A percentile compares a stretch with the other conserved stretches of the same genome.
Conservation (phyloP, 1,284 basidiomycete species). For the Tilletia indica region DNA sequence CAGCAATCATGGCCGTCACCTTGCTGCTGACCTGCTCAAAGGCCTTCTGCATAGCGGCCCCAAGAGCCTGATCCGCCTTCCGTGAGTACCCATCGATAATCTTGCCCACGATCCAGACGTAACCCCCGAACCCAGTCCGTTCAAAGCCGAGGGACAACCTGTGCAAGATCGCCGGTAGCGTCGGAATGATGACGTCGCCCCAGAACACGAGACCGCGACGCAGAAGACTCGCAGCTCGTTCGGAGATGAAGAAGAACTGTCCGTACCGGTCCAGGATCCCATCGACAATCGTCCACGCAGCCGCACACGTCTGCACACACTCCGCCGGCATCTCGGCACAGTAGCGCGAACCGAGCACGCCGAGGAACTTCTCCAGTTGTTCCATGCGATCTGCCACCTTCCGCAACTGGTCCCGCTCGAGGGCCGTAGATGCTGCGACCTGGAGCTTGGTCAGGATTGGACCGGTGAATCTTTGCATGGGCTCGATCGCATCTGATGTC, state of each 20-base stretch:
- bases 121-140: slow-evolving; percentile 77
- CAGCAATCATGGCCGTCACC: slow-evolving; percentile 34
- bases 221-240: slow-evolving; percentile 81
- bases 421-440: slow-evolving; percentile 58
- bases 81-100: slow-evolving; percentile 56
- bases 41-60: slow-evolving; percentile 33
- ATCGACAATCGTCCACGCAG: slow-evolving; percentile 82
- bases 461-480: slow-evolving; percentile 75
- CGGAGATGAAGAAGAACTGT: slow-evolving; percentile 74
- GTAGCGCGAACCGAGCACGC: slow-evolving; percentile 22
- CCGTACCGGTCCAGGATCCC: slow-evolving; percentile 76
- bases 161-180: slow-evolving; percentile 71
- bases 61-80: slow-evolving; percentile 30
- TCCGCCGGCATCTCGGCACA: slow-evolving; percentile 63
- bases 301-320: slow-evolving; percentile 74
- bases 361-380: slow-evolving; percentile 46
- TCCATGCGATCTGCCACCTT: slow-evolving; percentile 66
- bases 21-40: slow-evolving; percentile 43
- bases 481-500: slow-evolving; percentile 72
- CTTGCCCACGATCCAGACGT: slow-evolving; percentile 92
- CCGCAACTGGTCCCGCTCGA: slow-evolving; percentile 66
- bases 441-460: slow-evolving; percentile 61
- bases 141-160: slow-evolving; percentile 79
- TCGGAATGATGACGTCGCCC: slow-evolving; percentile 66
- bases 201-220: slow-evolving; percentile 83